Evolutionary conservation across 371 early-diverging fungal genomes (phyloP).

Genomic region (Rhizopus stolonifer): DNA sequence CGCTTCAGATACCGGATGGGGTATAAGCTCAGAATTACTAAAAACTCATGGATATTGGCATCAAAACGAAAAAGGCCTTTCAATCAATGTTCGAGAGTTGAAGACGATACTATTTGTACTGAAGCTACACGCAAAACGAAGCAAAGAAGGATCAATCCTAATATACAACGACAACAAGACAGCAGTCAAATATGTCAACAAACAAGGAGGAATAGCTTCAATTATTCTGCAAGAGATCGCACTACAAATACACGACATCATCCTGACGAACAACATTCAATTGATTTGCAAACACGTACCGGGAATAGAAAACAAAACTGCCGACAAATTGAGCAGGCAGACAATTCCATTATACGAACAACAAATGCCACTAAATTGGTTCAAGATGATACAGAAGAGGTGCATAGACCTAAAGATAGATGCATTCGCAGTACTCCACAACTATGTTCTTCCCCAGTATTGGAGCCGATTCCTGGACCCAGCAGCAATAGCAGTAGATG

Average conservation of each 20-base stretch:
- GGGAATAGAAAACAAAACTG: slow-evolving; percentile 11
- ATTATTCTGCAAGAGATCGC: slow-evolving; percentile 14
- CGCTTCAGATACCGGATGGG: slow-evolving; percentile 17
- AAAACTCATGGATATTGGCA: slow-evolving; percentile 22
- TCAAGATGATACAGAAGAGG: slow-evolving; percentile 7
- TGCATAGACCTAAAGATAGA: slow-evolving; percentile 19
- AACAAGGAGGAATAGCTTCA: slow-evolving; percentile 20
- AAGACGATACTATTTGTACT: slow-evolving; percentile 13
- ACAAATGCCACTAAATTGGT: slow-evolving; percentile 1
- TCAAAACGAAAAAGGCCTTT: slow-evolving; percentile 1
- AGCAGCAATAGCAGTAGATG: no score
- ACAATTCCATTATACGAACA: slow-evolving; percentile 17
- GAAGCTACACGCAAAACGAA: slow-evolving; percentile 8
- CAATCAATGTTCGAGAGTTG: slow-evolving; percentile 25
- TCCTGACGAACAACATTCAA: slow-evolving; percentile 5
- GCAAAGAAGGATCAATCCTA: not conserved
- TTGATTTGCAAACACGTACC: slow-evolving; percentile 17
- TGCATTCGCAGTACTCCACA: slow-evolving; percentile 30
- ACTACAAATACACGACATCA: slow-evolving; percentile 13
- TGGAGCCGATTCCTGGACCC: no score
- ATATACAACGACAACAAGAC: slow-evolving; percentile 25
- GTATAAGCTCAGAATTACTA: not conserved
- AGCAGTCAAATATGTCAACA: slow-evolving; percentile 21
- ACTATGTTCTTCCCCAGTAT: slow-evolving; percentile 12
- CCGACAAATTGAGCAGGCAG: slow-evolving; percentile 14